These are phyloP conservation scores for Monosporozyma servazzii DNA, from an alignment of 805 yeast species.

Conservation along the genomic window DNA sequence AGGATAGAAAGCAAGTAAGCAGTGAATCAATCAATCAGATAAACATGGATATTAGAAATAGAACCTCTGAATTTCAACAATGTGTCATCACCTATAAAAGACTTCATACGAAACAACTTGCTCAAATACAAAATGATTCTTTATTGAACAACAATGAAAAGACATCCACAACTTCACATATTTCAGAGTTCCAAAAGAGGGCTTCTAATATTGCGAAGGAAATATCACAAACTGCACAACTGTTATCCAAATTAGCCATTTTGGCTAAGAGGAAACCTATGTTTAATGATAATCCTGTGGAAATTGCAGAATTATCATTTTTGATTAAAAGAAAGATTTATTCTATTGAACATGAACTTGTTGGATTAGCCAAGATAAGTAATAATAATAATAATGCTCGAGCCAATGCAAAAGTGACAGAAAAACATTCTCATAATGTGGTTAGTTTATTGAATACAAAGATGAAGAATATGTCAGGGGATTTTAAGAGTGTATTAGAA, in stretches of 20 bases:
- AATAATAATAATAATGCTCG: not conserved
- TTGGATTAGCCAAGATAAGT: slow-evolving; percentile 58
- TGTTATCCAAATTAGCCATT: slow-evolving; percentile 68
- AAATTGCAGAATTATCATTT: slow-evolving; percentile 83
- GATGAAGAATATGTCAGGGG: slow-evolving; percentile 86
- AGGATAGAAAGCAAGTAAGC: not conserved
- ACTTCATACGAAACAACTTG: slow-evolving; percentile 33
- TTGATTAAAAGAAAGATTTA: slow-evolving; percentile 43
- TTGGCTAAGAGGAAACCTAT: slow-evolving; percentile 84
- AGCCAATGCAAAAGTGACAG: not conserved
- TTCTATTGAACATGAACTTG: slow-evolving; percentile 71
- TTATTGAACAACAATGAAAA: not conserved
- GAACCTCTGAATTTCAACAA: slow-evolving; percentile 88
- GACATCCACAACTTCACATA: slow-evolving; percentile 14
- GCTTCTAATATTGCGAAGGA: slow-evolving; percentile 85
- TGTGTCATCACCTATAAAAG: slow-evolving; percentile 73
- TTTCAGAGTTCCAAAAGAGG: slow-evolving; percentile 48
- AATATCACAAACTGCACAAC: slow-evolving; percentile 74
- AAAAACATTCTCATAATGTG: slow-evolving; percentile 69
- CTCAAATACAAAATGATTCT: not conserved
- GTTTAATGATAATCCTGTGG: slow-evolving; percentile 90
- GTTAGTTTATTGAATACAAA: slow-evolving; percentile 79
- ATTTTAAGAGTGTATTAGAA: slow-evolving; percentile 83
- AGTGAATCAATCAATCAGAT: not conserved
- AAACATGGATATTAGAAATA: slow-evolving; percentile 46